Evolutionary conservation across 345 rosid species (phyloP), one percentile per base, ranked within the genome.

Genomic region (Hibiscus tridactylites): DNA sequence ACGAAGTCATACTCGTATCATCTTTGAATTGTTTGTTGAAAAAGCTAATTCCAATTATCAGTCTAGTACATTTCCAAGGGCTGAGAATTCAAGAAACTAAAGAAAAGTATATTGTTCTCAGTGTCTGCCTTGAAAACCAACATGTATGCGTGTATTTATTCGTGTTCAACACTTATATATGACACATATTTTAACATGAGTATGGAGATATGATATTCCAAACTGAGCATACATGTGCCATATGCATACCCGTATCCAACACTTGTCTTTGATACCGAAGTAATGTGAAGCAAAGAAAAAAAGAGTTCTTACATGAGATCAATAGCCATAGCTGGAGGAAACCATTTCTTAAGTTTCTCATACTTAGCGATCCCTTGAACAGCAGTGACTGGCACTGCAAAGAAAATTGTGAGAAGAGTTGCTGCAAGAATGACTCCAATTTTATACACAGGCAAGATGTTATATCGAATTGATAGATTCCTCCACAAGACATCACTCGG

Each of bases 361-460:
- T 82, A 84, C 71, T 82, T 88, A 60, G 93, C 97, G 17, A 94
- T 90, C 78, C 98, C 97, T 79, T 91, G 98, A 75, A 94, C 97
- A 65, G 97, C 96, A 61, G 97, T 85, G 65, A 90, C 97, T 6
- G 93, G 96, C 80, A 89, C 85, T 68, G 96, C 91, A 78, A 94
- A 90, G 88, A 94, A 94, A 69, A 90, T 65, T 19, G 95, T 89
- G 47, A 88, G 93, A 72, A 92, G 81, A 26, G 93, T 79, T 28
- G 96, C 91, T 66, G 84, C 91, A 81, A 90, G 82, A 60, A 91
- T 59, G 65, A 86, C 96, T 64, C 86, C 89, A 10, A 85, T 80
- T 77, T 87, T 90, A 85, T 82, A 65, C 71, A 91, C 80, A 5
- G 86, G 91, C 76, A 88, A 77, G 10, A 81, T 15, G 69, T 76